These are phyloP conservation scores for Euptelea pleiosperma DNA, from an alignment of 164 flowering plant species.

Conservation along the genomic window DNA sequence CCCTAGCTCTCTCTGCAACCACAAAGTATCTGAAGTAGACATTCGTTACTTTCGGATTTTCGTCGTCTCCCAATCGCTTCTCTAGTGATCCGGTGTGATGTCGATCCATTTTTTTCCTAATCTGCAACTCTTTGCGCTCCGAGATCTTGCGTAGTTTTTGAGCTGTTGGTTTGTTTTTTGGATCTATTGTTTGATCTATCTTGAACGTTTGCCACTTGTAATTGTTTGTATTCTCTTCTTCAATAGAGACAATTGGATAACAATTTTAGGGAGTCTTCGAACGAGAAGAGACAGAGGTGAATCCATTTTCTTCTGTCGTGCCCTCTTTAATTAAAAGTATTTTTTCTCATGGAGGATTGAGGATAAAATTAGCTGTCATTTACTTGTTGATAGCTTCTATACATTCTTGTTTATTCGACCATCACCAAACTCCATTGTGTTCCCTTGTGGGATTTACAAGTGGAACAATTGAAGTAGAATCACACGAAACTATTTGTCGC, in stretches of 20 bases:
- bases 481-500: too few relatives aligned
- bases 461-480: too few relatives aligned
- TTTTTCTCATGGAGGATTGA: too few relatives aligned
- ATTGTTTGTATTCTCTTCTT: constrained; percentile 74
- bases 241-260: constrained; percentile 94
- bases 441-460: too few relatives aligned
- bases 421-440: too few relatives aligned
- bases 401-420: too few relatives aligned
- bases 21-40: constrained; percentile 90
- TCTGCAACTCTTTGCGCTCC: too few relatives aligned
- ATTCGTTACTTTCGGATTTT: constrained; percentile 81
- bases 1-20: too few relatives aligned
- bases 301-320: not conserved
- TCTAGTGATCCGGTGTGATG: constrained; percentile 78
- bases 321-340: too few relatives aligned
- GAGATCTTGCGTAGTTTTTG: too few relatives aligned
- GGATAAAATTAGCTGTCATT: too few relatives aligned
- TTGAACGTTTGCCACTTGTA: constrained; percentile 94
- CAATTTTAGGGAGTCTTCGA: constrained; percentile 87
- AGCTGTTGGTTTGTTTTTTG: not conserved
- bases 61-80: constrained; percentile 93
- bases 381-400: too few relatives aligned
- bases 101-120: not conserved
- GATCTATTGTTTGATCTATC: constrained; percentile 39
- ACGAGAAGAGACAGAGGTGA: constrained; percentile 92